A percentile compares a stretch with the other conserved stretches of the same genome.
phyloP scores from a whole-genome alignment of 108 stramenopile genomes.

The Conticribra weissflogii region DNA sequence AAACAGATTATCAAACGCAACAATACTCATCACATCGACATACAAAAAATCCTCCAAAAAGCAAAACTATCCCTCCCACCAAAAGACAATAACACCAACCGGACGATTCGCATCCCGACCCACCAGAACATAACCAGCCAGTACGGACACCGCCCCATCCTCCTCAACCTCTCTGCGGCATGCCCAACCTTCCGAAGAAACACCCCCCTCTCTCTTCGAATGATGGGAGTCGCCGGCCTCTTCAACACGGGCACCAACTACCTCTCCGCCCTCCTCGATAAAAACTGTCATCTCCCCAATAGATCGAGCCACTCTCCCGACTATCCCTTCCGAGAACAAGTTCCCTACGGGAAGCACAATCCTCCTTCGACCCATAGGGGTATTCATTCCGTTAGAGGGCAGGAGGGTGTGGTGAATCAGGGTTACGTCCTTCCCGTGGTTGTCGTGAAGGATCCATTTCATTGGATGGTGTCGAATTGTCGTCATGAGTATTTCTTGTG shows the following conservation, averaged over 20 bases:
- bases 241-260: conserved; percentile 83
- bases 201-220: conserved; percentile 44
- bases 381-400: conserved; percentile 40
- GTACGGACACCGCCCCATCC: conserved; percentile 19
- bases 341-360: conserved; percentile 78
- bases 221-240: conserved; percentile 68
- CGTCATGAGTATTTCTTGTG: conserved; percentile 66
- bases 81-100: neutral
- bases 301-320: conserved; percentile 26
- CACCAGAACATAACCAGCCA: neutral
- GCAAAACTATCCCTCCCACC: conserved; percentile 6
- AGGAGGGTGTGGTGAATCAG: conserved; percentile 33
- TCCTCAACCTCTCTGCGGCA: conserved; percentile 38
- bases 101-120: conserved; percentile 3
- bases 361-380: conserved; percentile 53
- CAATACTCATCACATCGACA: no score
- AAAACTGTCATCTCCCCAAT: conserved; percentile 68
- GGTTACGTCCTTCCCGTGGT: conserved; percentile 68
- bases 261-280: conserved; percentile 59
- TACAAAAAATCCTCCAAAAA: neutral
- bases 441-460: conserved; percentile 65
- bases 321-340: conserved; percentile 68
- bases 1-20: no score
- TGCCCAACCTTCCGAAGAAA: conserved; percentile 44
- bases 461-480: conserved; percentile 77